A percentile compares a stretch with the other conserved stretches of the same genome.
Evolutionary conservation across 2,329 filamentous ascomycete species (phyloP).

Genomic region (Sporothrix sp.): DNA sequence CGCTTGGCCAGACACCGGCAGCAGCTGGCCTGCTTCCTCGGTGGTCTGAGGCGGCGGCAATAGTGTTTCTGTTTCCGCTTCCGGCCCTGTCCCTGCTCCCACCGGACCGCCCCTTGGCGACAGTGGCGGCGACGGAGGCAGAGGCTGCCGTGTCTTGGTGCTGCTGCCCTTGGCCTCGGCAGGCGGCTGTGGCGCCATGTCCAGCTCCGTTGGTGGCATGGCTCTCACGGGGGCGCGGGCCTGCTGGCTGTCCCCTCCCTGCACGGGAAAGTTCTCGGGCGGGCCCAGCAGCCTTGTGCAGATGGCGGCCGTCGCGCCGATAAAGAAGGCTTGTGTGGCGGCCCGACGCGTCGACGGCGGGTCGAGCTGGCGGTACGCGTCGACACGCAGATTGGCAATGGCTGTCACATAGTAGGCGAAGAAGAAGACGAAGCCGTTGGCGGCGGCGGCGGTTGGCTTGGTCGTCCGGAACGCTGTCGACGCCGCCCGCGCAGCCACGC

Average conservation of each 20-base stretch:
- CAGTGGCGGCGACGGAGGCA: too few species aligned
- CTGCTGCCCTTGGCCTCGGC: too few species aligned
- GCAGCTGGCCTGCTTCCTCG: too few species aligned
- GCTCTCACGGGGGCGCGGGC: too few species aligned
- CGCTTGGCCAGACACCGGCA: too few species aligned
- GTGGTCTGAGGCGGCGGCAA: too few species aligned
- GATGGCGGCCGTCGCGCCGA: constrained; percentile 29
- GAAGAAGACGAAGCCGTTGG: constrained; percentile 80
- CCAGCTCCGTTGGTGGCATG: background rate
- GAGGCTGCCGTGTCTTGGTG: too few species aligned
- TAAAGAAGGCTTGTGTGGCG: constrained; percentile 23
- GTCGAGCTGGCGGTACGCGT: constrained; percentile 3
- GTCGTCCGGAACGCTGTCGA: constrained; percentile 32
- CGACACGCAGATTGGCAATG: constrained; percentile 23
- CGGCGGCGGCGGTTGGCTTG: constrained; percentile 25
- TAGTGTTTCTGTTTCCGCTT: too few species aligned
- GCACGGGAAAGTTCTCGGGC: too few species aligned
- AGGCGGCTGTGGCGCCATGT: background rate
- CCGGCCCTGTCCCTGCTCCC: too few species aligned
- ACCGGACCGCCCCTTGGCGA: too few species aligned
- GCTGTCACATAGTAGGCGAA: constrained; percentile 54
- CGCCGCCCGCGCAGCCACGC: constrained; percentile 26
- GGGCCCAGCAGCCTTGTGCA: constrained; percentile 39
- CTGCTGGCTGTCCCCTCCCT: too few species aligned
- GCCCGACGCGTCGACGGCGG: background rate